A percentile compares a stretch with the other conserved stretches of the same genome.
Evolutionary conservation across 2,329 filamentous ascomycete genomes (phyloP).

Genomic region (Chlorencoelia australis): DNA sequence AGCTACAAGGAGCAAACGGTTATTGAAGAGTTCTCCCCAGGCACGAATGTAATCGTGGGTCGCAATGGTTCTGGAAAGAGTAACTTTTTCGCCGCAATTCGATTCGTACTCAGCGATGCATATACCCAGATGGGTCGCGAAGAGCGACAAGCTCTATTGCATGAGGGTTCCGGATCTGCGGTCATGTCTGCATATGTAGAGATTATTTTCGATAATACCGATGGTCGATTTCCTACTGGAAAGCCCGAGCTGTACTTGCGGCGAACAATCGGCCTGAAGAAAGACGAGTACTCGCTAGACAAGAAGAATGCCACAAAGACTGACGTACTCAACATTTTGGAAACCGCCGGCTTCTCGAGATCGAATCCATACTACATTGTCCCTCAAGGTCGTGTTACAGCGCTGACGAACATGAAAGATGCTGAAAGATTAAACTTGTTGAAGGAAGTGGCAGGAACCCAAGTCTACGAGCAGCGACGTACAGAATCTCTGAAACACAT

Average conservation of each 20-base stretch:
- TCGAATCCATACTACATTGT: conserved; percentile 99
- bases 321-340: conserved; percentile 90
- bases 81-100: conserved; percentile 98
- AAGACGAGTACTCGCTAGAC: conserved; percentile 96
- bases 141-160: conserved; percentile 89
- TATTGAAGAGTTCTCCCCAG: conserved; percentile 95
- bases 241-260: conserved; percentile 85
- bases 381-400: conserved; percentile 89
- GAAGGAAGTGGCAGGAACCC: conserved; percentile 97
- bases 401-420: conserved; percentile 98
- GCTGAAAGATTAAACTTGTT: conserved; percentile 77
- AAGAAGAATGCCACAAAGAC: conserved; percentile 91
- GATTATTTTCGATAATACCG: conserved; percentile 96
- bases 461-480: conserved; percentile 88
- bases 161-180: conserved; percentile 93
- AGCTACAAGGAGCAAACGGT: conserved; percentile 99
- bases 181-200: conserved; percentile 99
- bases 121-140: conserved; percentile 95
- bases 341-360: conserved; percentile 91
- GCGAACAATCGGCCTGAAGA: conserved; percentile 92
- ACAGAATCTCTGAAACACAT: conserved; percentile 94
- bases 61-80: conserved; percentile 99
- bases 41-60: conserved; percentile 96
- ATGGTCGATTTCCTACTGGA: conserved; percentile 89
- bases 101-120: conserved; percentile 94